Evolutionary conservation across 805 yeast species (phyloP).

Genomic region (Lipomyces yamadae): DNA sequence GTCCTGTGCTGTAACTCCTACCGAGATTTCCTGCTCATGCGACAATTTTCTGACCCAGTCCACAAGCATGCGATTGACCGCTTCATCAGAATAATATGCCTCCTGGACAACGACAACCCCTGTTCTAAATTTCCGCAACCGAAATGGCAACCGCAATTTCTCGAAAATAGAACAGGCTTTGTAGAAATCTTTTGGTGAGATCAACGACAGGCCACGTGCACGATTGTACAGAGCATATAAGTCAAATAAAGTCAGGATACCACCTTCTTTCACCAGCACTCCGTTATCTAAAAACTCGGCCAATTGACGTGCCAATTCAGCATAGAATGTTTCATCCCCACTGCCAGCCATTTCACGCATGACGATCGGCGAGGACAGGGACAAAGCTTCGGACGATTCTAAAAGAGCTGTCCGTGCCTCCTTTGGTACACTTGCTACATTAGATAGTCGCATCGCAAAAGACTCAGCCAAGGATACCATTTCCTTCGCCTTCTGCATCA

Average conservation of each 20-base stretch:
- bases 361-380: slow-evolving; percentile 42
- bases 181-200: slow-evolving; percentile 69
- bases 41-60: slow-evolving; percentile 34
- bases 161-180: slow-evolving; percentile 65
- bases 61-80: slow-evolving; percentile 48
- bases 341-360: slow-evolving; percentile 48
- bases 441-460: slow-evolving; percentile 42
- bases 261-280: slow-evolving; percentile 57
- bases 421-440: slow-evolving; percentile 45
- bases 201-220: slow-evolving; percentile 64
- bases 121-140: slow-evolving; percentile 48
- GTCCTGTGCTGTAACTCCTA: slow-evolving; percentile 47
- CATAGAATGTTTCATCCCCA: slow-evolving; percentile 44
- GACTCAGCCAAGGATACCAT: slow-evolving; percentile 57
- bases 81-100: slow-evolving; percentile 45
- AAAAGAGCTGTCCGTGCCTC: slow-evolving; percentile 46
- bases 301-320: slow-evolving; percentile 75
- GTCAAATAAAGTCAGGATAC: slow-evolving; percentile 64
- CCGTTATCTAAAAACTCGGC: slow-evolving; percentile 65
- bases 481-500: slow-evolving; percentile 79
- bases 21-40: slow-evolving; percentile 46
- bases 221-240: slow-evolving; percentile 66
- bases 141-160: slow-evolving; percentile 60
- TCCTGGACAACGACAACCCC: slow-evolving; percentile 52
- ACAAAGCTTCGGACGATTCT: slow-evolving; percentile 44